phyloP scores from a whole-genome alignment of 1,284 basidiomycete genomes.

The Rhodotorula mucilaginosa region DNA sequence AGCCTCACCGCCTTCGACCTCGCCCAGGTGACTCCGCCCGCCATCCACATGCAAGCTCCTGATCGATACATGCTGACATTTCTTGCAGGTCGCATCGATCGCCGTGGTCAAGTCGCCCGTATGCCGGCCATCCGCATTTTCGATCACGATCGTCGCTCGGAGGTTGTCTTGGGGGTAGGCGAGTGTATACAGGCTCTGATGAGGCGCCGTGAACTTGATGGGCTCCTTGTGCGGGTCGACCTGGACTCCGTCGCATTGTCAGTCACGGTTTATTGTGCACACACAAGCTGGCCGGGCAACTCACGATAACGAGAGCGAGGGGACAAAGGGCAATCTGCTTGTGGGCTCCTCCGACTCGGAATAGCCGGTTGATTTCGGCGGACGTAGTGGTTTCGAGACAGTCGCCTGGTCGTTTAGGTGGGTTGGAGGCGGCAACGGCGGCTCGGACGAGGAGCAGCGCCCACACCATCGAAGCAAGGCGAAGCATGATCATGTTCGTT shows the following conservation, averaged over 20 bases:
- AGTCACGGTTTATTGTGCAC: background rate
- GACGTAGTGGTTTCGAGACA: constrained; percentile 26
- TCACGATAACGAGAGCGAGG: constrained; percentile 21
- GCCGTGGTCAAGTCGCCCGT: constrained; percentile 35
- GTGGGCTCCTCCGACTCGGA: constrained; percentile 25
- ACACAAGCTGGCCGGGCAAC: background rate
- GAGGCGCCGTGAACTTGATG: constrained; percentile 35
- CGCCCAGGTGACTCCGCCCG: constrained; percentile 29
- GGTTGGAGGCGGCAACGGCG: constrained; percentile 12
- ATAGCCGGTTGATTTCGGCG: constrained; percentile 31
- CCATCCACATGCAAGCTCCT: constrained; percentile 32
- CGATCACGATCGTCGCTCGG: constrained; percentile 31
- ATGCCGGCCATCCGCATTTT: constrained; percentile 15
- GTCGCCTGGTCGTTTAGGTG: background rate
- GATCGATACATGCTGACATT: constrained; percentile 16
- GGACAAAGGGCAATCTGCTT: constrained; percentile 30
- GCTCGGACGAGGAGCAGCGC: background rate
- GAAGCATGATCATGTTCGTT: too few species aligned
- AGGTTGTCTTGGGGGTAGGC: constrained; percentile 32
- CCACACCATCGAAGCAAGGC: background rate
- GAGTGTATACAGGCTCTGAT: constrained; percentile 26
- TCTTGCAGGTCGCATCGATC: constrained; percentile 28
- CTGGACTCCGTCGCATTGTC: background rate
- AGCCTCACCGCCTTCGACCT: constrained; percentile 31
- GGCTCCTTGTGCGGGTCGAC: constrained; percentile 31